Conservation (phyloP, 805 yeast species). For the Candida tibetensis region DNA sequence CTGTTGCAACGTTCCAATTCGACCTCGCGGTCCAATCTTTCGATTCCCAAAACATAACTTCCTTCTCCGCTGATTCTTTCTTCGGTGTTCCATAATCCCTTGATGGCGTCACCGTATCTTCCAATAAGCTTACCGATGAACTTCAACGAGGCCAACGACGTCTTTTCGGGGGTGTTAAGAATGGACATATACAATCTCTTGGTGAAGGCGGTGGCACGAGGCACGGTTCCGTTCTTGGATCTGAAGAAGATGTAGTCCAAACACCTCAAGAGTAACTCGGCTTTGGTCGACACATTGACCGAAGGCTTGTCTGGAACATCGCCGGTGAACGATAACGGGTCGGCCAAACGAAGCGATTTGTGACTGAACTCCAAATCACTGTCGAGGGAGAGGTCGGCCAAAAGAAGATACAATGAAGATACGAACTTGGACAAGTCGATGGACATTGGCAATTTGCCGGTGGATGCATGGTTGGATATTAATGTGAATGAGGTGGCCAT, state of each 20-base stretch:
- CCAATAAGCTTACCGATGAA: constrained; percentile 74
- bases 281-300: constrained; percentile 84
- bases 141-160: constrained; percentile 72
- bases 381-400: constrained; percentile 70
- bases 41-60: constrained; percentile 54
- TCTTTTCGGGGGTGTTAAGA: constrained; percentile 83
- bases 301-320: constrained; percentile 50
- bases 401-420: constrained; percentile 64
- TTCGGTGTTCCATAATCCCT: constrained; percentile 80
- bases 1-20: constrained; percentile 77
- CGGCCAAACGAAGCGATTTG: constrained; percentile 74
- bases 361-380: constrained; percentile 84
- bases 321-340: constrained; percentile 52
- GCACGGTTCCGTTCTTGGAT: constrained; percentile 61
- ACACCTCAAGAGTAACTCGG: constrained; percentile 75
- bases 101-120: constrained; percentile 64
- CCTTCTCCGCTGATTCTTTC: constrained; percentile 84
- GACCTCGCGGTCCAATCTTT: constrained; percentile 40
- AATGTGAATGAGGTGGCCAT: constrained; percentile 88
- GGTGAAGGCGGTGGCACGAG: constrained; percentile 75
- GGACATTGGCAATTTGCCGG: constrained; percentile 59
- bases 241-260: constrained; percentile 80
- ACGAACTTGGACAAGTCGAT: constrained; percentile 77
- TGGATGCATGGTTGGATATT: constrained; percentile 62
- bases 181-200: constrained; percentile 70